phyloP scores from a whole-genome alignment of 371 early-diverging fungal genomes.

The Syncephalis fuscata region DNA sequence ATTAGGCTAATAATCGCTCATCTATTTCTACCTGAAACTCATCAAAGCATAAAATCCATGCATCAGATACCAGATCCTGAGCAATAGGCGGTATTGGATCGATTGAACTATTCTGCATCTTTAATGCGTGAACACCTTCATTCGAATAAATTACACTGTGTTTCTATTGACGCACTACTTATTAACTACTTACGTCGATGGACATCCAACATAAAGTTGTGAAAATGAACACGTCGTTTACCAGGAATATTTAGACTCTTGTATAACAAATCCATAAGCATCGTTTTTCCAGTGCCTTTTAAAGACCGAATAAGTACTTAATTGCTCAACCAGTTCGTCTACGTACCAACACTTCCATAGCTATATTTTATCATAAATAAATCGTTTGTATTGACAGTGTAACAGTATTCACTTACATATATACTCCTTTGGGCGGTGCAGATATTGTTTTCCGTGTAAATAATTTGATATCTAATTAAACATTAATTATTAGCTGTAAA shows the following conservation, averaged over 20 bases:
- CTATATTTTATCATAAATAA: neutral
- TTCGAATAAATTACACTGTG: neutral
- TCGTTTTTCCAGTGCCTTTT: slow-evolving; percentile 77
- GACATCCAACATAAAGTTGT: slow-evolving; percentile 87
- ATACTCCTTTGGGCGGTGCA: slow-evolving; percentile 36
- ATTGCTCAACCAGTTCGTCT: neutral
- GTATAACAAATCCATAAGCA: slow-evolving; percentile 94
- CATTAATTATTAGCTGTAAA: neutral
- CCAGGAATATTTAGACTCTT: slow-evolving; percentile 41
- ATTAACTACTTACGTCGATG: slow-evolving; percentile 39
- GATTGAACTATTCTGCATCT: slow-evolving; percentile 23
- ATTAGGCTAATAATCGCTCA: neutral
- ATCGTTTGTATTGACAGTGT: too few species aligned
- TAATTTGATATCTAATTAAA: neutral
- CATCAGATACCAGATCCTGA: slow-evolving; percentile 54
- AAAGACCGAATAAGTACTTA: neutral
- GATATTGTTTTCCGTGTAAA: neutral
- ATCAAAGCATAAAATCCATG: slow-evolving; percentile 85
- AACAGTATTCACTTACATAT: slow-evolving; percentile 27
- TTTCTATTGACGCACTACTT: neutral
- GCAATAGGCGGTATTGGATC: slow-evolving; percentile 66
- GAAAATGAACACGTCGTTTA: slow-evolving; percentile 84
- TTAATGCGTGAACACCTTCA: slow-evolving; percentile 43
- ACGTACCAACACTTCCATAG: slow-evolving; percentile 49
- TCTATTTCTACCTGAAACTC: slow-evolving; percentile 57